Evolutionary conservation across 805 yeast species (phyloP).

Genomic region (Ogataea saltuana): DNA sequence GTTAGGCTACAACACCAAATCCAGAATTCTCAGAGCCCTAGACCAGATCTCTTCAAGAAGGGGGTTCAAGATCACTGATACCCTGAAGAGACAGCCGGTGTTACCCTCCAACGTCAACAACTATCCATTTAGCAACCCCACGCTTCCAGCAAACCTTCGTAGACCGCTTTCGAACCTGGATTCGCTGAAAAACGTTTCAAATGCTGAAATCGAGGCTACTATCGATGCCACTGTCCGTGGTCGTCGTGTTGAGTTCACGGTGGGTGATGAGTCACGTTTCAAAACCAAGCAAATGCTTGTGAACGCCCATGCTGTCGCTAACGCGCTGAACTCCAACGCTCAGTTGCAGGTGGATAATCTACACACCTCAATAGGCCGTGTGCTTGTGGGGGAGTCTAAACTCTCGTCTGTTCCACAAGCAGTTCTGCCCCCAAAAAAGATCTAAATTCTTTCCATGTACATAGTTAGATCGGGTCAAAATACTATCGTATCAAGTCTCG

Average conservation of each 20-base stretch:
- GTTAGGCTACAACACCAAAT: constrained; percentile 29
- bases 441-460: constrained; percentile 1
- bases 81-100: constrained; percentile 13
- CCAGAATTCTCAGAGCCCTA: constrained; percentile 32
- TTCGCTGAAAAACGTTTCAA: constrained; percentile 19
- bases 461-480: too few relatives aligned
- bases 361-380: constrained; percentile 22
- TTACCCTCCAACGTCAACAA: constrained; percentile 20
- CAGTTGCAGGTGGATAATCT: constrained; percentile 33
- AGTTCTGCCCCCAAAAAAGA: constrained; percentile 13
- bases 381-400: constrained; percentile 22
- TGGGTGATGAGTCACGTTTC: constrained; percentile 22
- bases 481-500: too few relatives aligned
- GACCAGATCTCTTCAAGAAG: constrained; percentile 26
- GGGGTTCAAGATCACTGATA: constrained; percentile 25
- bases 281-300: constrained; percentile 29
- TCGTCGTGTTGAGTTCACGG: constrained; percentile 27
- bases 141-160: constrained; percentile 20
- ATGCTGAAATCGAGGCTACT: constrained; percentile 21
- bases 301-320: constrained; percentile 34
- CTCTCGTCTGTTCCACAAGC: constrained; percentile 27
- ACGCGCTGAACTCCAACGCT: constrained; percentile 33
- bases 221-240: constrained; percentile 33
- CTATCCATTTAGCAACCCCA: constrained; percentile 32
- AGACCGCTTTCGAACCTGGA: constrained; percentile 17